Base-by-base conservation (phyloP, 352 stramenopile genomes). In the Globisporangium nagaii region DNA sequence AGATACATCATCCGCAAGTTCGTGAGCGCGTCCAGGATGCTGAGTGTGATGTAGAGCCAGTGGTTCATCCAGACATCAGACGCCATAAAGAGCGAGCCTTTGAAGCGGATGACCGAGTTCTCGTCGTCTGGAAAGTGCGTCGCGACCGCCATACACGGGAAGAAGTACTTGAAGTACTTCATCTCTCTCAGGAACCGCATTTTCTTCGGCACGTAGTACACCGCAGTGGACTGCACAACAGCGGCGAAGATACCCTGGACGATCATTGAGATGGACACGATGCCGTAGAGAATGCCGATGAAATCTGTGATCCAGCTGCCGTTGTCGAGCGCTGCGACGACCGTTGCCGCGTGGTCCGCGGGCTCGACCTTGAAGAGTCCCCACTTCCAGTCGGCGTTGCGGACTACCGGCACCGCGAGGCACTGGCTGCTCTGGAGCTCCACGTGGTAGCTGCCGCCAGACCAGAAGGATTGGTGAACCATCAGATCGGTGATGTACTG, bases 51-150 rank as follows among this genome's bases (percentile, higher is more conserved):
- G 57, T 84, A 86, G 4, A 86, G 58, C 75, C 75, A 86, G 39
- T 84, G 71, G 58, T 84, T 86, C 58, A 83, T 82, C 75, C 75
- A 86, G 3, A 82, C 54, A 27, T 84, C 66, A 3, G 75, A 84
- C 3, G 70, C 75, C 57, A 82, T 73, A 24, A 86, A 56, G 20
- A 73, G 27, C 34, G 47, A 64, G 28, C 70, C 75, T 20, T 80
- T 78, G 58, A 84, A 82, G 4, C 59, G 63, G 7, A 60, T 51
- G 28, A 79, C 69, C 12, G 75, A 64, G 0, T 53, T 22, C 4
- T 60, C 67, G 6, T 63, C 63, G 17, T 66, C 40, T 8, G 60
- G 53, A n/a, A n/a, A n/a, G n/a, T n/a, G n/a, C n/a, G n/a, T n/a
- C n/a, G n/a, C n/a, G n/a, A n/a, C n/a, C n/a, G n/a, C n/a, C 75